Evolutionary conservation across 306 rosid genomes (phyloP), one percentile per base, ranked within the genome.

Genomic region (Prinsepia uniflora): DNA sequence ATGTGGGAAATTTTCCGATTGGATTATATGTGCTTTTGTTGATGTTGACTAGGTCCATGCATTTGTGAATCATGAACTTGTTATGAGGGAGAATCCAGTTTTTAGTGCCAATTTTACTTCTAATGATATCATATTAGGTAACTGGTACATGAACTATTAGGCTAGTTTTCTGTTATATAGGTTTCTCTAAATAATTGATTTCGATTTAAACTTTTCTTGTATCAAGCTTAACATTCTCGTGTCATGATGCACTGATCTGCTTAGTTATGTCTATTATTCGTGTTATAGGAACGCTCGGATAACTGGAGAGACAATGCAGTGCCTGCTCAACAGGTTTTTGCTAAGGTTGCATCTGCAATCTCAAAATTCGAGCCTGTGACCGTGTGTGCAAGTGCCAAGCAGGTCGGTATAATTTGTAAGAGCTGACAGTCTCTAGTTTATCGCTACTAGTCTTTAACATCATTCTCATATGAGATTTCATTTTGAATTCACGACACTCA

Each of bases 241-340:
- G 0, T 30, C 14, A 0, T 61, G 14, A 65, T 4, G 56, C 8
- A n/a, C 40, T 69, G 63, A 3, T 36, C 61, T 54, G n/a, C 22
- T 52, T 18, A 52, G 57, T 18, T n/a, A 8, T 8, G 19, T 52
- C 52, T 19, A 4, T 72, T 17, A 9, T 71, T 57, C 15, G 76
- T 61, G 72, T 84, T 61, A 61, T 75, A 94, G 97, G 99, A 94
- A 81, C 95, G 99, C 42, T 49, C 83, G 0, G 99, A 94, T 80
- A 94, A 91, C 78, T 94, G 99, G 99, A 82, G 97, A 75, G 86
- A 86, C 47, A 66, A 62, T 22, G 99, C 92, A 6, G 68, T 64
- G 61, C 96, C 75, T 67, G 91, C 70, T 48, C 99, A 94, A 73
- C 34, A 17, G 1, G 90, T 82, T 34, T 91, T 89, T 72, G 83